These are phyloP conservation scores for Diaporthe sp. DNA, from an alignment of 2,329 filamentous ascomycete genomes.

Conservation along the genomic window DNA sequence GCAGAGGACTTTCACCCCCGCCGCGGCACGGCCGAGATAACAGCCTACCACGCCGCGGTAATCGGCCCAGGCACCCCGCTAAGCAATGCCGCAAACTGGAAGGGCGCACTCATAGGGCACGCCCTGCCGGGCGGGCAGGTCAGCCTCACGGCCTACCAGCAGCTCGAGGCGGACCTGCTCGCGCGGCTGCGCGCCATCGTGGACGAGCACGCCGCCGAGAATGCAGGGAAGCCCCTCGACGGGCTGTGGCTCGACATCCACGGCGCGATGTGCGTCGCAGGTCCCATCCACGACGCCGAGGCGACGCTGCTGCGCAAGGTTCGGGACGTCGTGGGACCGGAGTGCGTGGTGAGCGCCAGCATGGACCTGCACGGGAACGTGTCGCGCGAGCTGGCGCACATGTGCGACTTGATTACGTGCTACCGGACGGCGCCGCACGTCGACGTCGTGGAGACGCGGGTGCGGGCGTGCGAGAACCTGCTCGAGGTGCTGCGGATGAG, in stretches of 20 bases:
- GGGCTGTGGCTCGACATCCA: conserved; percentile 71
- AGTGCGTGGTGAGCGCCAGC: conserved; percentile 64
- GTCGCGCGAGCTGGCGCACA: conserved; percentile 61
- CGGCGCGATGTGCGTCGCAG: conserved; percentile 68
- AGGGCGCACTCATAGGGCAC: conserved; percentile 65
- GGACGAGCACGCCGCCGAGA: conserved; percentile 48
- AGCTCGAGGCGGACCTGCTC: conserved; percentile 58
- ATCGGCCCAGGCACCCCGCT: conserved; percentile 57
- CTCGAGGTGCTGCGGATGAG: conserved; percentile 54
- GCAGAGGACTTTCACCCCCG: conserved; percentile 64
- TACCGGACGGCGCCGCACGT: conserved; percentile 67
- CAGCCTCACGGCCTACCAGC: conserved; percentile 60
- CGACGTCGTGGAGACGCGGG: conserved; percentile 64
- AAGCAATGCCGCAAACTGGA: conserved; percentile 60
- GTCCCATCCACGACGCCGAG: conserved; percentile 60
- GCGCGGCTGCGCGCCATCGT: conserved; percentile 55
- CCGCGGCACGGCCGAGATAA: conserved; percentile 58
- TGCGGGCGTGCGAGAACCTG: conserved; percentile 65
- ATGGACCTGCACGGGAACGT: conserved; percentile 72
- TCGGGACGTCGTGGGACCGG: conserved; percentile 58
- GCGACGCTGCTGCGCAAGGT: conserved; percentile 62
- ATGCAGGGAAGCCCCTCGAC: conserved; percentile 57
- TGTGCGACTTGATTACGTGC: conserved; percentile 66
- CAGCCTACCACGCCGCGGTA: conserved; percentile 58
- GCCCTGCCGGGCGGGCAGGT: conserved; percentile 65